phyloP scores from a whole-genome alignment of 106 monocot species.

The Vanilla planifolia region DNA sequence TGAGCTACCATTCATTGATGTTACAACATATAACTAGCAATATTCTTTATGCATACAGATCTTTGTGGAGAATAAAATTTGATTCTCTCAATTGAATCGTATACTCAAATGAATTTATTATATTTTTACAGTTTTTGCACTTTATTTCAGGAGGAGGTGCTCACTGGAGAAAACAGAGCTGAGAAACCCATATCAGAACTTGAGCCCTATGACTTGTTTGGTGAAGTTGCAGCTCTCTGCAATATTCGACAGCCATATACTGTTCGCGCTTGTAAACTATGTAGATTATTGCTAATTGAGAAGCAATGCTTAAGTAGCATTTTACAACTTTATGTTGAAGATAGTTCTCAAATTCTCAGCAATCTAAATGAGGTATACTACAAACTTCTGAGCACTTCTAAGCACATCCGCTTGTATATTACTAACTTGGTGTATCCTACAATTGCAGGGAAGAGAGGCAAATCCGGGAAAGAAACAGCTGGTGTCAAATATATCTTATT shows the following conservation, averaged over 20 bases:
- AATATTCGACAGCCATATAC: constrained; percentile 62
- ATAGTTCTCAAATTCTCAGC: constrained; percentile 39
- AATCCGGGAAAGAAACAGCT: constrained; percentile 44
- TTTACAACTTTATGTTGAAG: constrained; percentile 59
- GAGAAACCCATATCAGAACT: constrained; percentile 46
- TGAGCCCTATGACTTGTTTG: constrained; percentile 42
- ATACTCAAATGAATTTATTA: too few relatives aligned
- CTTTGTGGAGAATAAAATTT: too few relatives aligned
- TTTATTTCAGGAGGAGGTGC: constrained; percentile 48
- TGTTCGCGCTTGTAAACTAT: constrained; percentile 51
- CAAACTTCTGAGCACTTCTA: not conserved
- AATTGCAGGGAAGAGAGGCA: constrained; percentile 34
- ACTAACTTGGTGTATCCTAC: not conserved
- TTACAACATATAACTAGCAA: too few relatives aligned
- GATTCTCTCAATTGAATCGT: too few relatives aligned
- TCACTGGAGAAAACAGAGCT: constrained; percentile 41
- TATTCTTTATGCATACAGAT: too few relatives aligned
- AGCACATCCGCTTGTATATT: not conserved
- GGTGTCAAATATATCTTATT: constrained; percentile 54
- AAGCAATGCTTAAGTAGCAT: constrained; percentile 52
- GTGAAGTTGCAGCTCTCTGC: constrained; percentile 59
- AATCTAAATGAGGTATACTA: not conserved
- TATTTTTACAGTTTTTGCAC: too few relatives aligned
- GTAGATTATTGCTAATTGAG: constrained; percentile 52
- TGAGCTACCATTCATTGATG: too few relatives aligned